Evolutionary conservation across 2,329 filamentous ascomycete species (phyloP).

Genomic region (Hirsutella rhossiliensis): DNA sequence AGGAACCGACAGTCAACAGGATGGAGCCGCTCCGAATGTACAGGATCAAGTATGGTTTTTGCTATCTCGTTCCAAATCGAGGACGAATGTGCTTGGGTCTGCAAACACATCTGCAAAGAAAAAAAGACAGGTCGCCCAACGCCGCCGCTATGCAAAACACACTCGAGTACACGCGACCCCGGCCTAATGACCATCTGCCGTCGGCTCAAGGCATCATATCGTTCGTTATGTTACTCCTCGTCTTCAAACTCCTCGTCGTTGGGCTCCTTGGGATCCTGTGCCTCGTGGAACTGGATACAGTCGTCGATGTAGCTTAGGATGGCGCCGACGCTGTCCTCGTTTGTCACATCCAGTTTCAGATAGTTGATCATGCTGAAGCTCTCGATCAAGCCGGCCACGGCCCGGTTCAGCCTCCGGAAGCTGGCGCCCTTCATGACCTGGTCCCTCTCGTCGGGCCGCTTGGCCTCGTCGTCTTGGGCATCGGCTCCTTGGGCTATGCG

Average conservation of each 20-base stretch:
- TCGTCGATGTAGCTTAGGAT: constrained; percentile 91
- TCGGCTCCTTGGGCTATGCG: constrained; percentile 27
- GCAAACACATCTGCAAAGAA: neutral
- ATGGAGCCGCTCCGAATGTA: no score
- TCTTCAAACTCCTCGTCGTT: constrained; percentile 42
- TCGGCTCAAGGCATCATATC: neutral
- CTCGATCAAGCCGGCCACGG: constrained; percentile 84
- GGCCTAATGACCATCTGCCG: neutral
- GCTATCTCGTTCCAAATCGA: no score
- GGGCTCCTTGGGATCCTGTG: constrained; percentile 81
- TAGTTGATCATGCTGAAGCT: constrained; percentile 98
- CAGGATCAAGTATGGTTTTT: no score
- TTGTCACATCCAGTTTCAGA: constrained; percentile 74
- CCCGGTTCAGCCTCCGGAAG: constrained; percentile 73
- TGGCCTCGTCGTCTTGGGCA: constrained; percentile 38
- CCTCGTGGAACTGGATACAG: constrained; percentile 85
- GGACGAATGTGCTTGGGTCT: no score
- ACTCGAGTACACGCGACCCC: neutral
- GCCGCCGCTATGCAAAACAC: constrained; percentile 29
- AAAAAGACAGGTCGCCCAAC: constrained; percentile 13
- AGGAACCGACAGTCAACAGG: no score
- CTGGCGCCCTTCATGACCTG: constrained; percentile 69
- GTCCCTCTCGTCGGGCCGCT: constrained; percentile 52
- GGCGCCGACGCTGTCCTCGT: constrained; percentile 79
- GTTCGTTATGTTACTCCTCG: constrained; percentile 22